phyloP scores from a whole-genome alignment of 352 stramenopile species.

The Globisporangium abappressorium region DNA sequence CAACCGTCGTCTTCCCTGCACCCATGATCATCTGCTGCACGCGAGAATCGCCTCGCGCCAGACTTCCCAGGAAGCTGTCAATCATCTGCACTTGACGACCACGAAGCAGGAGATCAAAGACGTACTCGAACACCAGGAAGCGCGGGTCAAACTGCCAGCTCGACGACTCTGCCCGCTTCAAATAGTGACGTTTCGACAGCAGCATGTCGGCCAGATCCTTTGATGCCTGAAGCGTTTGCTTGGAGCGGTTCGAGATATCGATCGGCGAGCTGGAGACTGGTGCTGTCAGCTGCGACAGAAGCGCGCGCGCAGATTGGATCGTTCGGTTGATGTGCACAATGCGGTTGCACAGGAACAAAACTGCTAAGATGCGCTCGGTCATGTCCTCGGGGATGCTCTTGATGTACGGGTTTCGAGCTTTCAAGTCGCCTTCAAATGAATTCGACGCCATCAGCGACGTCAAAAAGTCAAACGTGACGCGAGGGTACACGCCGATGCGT shows the following conservation, averaged over 20 bases:
- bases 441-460: slow-evolving; percentile 67
- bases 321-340: slow-evolving; percentile 85
- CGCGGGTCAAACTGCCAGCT: slow-evolving; percentile 93
- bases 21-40: slow-evolving; percentile 99
- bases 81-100: slow-evolving; percentile 99
- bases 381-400: slow-evolving; percentile 26
- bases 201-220: slow-evolving; percentile 78
- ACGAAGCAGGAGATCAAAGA: slow-evolving; percentile 97
- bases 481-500: slow-evolving; percentile 54
- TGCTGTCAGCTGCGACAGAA: slow-evolving; percentile 26
- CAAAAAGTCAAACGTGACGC: slow-evolving; percentile 75
- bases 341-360: slow-evolving; percentile 75
- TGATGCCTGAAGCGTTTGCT: slow-evolving; percentile 78
- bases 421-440: slow-evolving; percentile 57
- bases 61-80: slow-evolving; percentile 95
- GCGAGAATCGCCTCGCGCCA: slow-evolving; percentile 66
- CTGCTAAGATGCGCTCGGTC: slow-evolving; percentile 46
- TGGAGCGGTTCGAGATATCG: slow-evolving; percentile 28
- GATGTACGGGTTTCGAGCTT: slow-evolving; percentile 66
- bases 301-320: slow-evolving; percentile 42
- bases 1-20: slow-evolving; percentile 99
- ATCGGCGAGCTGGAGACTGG: neutral
- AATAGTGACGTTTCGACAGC: slow-evolving; percentile 74
- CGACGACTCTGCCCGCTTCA: slow-evolving; percentile 25
- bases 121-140: slow-evolving; percentile 99